These are phyloP conservation scores for Nicotiana noctiflora DNA, from an alignment of 257 asterid species.

Conservation along the genomic window DNA sequence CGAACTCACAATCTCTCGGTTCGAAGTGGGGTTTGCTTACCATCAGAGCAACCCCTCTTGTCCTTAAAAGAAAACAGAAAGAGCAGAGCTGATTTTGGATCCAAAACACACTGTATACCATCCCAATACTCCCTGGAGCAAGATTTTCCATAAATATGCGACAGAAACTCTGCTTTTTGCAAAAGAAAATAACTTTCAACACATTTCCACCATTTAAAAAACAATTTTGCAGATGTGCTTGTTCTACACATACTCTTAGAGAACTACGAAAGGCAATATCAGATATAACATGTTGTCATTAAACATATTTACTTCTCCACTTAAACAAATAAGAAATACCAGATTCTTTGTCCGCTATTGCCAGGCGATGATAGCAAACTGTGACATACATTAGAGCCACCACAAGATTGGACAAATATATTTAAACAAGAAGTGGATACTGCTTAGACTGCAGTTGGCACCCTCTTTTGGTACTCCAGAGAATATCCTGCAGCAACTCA, in stretches of 20 bases:
- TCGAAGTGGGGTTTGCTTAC: too few relatives aligned
- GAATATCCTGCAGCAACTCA: conserved; percentile 50
- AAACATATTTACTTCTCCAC: neutral
- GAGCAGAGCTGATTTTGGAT: neutral
- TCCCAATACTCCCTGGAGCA: neutral
- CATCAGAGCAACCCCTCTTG: too few relatives aligned
- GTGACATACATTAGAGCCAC: neutral
- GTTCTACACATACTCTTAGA: neutral
- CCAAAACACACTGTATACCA: neutral
- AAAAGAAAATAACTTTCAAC: neutral
- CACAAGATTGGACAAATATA: neutral
- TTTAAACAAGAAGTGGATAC: conserved; percentile 58
- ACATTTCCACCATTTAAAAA: neutral
- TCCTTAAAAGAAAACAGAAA: neutral
- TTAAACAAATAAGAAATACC: neutral
- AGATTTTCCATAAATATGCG: neutral
- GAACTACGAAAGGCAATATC: neutral
- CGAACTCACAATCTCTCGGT: too few relatives aligned
- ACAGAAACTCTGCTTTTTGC: neutral
- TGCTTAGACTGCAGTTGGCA: conserved; percentile 70
- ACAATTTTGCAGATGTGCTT: neutral
- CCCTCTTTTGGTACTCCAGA: conserved; percentile 67
- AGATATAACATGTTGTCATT: neutral
- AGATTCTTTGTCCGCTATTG: neutral
- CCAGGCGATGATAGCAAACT: neutral